Base-by-base conservation (phyloP, 495 filamentous ascomycete species). In the Xylaria intraflava region DNA sequence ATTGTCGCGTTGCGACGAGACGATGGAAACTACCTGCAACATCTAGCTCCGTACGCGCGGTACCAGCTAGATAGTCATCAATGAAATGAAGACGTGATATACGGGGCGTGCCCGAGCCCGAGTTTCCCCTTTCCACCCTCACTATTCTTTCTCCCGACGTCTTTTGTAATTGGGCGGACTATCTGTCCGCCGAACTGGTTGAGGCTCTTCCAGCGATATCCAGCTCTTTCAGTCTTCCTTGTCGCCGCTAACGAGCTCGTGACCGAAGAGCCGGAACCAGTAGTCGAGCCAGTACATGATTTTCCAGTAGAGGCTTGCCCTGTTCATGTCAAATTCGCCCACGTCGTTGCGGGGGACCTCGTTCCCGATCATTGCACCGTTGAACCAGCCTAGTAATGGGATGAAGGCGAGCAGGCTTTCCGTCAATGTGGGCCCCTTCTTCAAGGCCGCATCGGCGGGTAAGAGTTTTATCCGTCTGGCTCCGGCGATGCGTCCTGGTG, bases 261-360 rank as follows among this genome's bases (percentile, higher is more conserved):
- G 67, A 24, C 73, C 70, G 54, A 80, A 79, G 41, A 79, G 62
- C 1, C 71, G 62, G 23, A 78, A 72, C 57, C 64, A 65, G 11
- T 65, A 60, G 60, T 80, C 77, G 33, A 81, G 60, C 65, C 64
- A 76, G 62, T 69, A 80, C 53, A 80, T 72, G 17, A 80, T 41
- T 57, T 75, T 79, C 90, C 90, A 95, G 69, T 91, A 94, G 38
- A 84, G 64, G 53, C 83, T 87, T 2, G 89, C 89, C 54, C 75
- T 79, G 33, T 76, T 78, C 69, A 80, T 85, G 59, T 95, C 89
- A 55, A 94, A 90, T 1, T 80, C 79, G n/a, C 89, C 89, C 43
- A 82, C 72, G n/a, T 90, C 89, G 30, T 75, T 82, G 38, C 87
- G 77, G 35, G 88, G 87, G 19, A 91, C 83, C 47, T 83, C 79